Conservation (phyloP, 306 rosid genomes). For the Lupinus albus region DNA sequence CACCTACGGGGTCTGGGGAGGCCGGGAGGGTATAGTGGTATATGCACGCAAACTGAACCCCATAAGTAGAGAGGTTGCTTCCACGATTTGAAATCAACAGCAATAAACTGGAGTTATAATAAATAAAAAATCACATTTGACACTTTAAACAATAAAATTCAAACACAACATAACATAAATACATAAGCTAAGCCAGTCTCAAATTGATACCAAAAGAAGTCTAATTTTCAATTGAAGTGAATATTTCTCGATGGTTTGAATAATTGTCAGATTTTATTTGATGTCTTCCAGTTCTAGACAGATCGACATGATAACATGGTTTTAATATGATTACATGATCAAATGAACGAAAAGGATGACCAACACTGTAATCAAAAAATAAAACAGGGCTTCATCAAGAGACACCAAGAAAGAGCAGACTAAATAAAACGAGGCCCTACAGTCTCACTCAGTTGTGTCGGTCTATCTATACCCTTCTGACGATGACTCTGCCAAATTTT, state of each 20-base stretch:
- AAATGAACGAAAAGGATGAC: constrained; percentile 14
- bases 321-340: constrained; percentile 6
- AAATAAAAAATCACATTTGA: constrained; percentile 14
- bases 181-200: constrained; percentile 23
- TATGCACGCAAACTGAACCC: too few species aligned
- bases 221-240: constrained; percentile 1
- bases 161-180: constrained; percentile 18
- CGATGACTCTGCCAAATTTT: constrained; percentile 41
- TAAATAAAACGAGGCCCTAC: constrained; percentile 7
- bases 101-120: background rate
- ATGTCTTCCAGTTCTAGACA: background rate
- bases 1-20: too few species aligned
- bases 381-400: constrained; percentile 28
- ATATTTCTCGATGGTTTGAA: constrained; percentile 21
- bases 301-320: constrained; percentile 7
- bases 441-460: constrained; percentile 44
- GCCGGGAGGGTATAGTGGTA: too few species aligned
- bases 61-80: too few species aligned
- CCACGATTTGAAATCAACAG: background rate
- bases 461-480: constrained; percentile 32
- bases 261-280: background rate
- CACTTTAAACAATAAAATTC: constrained; percentile 1
- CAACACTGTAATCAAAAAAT: constrained; percentile 17
- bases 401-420: constrained; percentile 7
- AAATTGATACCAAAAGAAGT: constrained; percentile 10